Percentiles rank a stretch among this genome's conserved stretches.
Conservation (phyloP, 1,284 basidiomycete species). For the Somion occarium region DNA sequence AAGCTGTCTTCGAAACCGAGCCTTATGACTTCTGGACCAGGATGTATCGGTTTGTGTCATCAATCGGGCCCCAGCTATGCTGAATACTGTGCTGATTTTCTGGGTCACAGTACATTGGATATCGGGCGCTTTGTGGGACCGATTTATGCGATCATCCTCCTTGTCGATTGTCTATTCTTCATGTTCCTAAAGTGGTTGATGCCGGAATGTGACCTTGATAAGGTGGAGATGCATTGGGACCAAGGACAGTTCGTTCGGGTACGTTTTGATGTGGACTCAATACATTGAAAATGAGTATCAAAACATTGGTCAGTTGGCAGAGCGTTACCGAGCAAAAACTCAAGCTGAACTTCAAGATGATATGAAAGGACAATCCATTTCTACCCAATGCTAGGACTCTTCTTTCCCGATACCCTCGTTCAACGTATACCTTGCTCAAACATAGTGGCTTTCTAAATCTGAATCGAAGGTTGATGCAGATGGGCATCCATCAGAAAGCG, state of each 20-base stretch:
- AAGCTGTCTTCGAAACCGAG: slow-evolving; percentile 53
- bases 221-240: slow-evolving; percentile 47
- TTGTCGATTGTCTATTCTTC: slow-evolving; percentile 80
- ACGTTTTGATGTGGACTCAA: neutral
- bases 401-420: too few species aligned
- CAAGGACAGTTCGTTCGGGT: neutral
- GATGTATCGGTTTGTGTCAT: slow-evolving; percentile 51
- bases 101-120: slow-evolving; percentile 51
- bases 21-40: slow-evolving; percentile 67
- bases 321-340: too few species aligned
- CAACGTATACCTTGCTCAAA: too few species aligned
- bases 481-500: too few species aligned
- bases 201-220: slow-evolving; percentile 66
- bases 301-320: too few species aligned
- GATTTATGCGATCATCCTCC: slow-evolving; percentile 75
- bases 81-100: slow-evolving; percentile 2
- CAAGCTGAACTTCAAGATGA: too few species aligned
- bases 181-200: slow-evolving; percentile 72
- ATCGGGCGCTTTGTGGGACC: slow-evolving; percentile 71
- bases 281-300: neutral
- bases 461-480: too few species aligned
- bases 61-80: neutral
- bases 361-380: too few species aligned
- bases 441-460: too few species aligned
- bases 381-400: too few species aligned